Evolutionary conservation across 2,329 filamentous ascomycete species (phyloP).

Genomic region (Cercospora sp.): DNA sequence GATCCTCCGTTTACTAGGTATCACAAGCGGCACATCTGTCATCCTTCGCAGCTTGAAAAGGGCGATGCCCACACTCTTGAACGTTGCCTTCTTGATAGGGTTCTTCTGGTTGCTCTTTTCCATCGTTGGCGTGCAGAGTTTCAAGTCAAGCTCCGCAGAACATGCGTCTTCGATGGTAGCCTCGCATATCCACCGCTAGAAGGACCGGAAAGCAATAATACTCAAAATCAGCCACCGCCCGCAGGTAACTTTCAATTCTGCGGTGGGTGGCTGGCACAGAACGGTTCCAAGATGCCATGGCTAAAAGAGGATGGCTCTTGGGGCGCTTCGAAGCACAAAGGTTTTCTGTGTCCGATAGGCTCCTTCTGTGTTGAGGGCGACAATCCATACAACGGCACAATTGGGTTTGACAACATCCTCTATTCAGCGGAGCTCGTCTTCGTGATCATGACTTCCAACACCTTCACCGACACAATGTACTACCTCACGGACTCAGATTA

Average conservation of each 20-base stretch:
- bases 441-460: slow-evolving; percentile 97
- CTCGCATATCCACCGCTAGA: slow-evolving; percentile 37
- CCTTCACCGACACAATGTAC: slow-evolving; percentile 93
- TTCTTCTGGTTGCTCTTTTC: slow-evolving; percentile 99
- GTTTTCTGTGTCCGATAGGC: slow-evolving; percentile 80
- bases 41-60: slow-evolving; percentile 95
- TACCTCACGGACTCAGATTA: slow-evolving; percentile 91
- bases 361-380: slow-evolving; percentile 78
- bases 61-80: slow-evolving; percentile 84
- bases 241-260: slow-evolving; percentile 73
- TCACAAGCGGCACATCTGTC: slow-evolving; percentile 92
- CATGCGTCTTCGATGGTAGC: slow-evolving; percentile 53
- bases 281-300: slow-evolving; percentile 65
- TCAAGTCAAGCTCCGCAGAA: slow-evolving; percentile 59
- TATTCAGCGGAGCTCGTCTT: slow-evolving; percentile 94
- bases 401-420: slow-evolving; percentile 93
- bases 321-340: slow-evolving; percentile 65
- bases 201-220: slow-evolving; percentile 17
- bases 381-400: slow-evolving; percentile 80
- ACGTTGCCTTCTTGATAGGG: slow-evolving; percentile 88
- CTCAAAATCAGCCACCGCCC: slow-evolving; percentile 28
- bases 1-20: slow-evolving; percentile 82
- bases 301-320: slow-evolving; percentile 56
- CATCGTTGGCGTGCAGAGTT: slow-evolving; percentile 94
- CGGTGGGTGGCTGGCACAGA: slow-evolving; percentile 72